Evolutionary conservation across 257 asterid species (phyloP), one percentile per base, ranked within the genome.

Genomic region (Solanum ossicruentum): DNA sequence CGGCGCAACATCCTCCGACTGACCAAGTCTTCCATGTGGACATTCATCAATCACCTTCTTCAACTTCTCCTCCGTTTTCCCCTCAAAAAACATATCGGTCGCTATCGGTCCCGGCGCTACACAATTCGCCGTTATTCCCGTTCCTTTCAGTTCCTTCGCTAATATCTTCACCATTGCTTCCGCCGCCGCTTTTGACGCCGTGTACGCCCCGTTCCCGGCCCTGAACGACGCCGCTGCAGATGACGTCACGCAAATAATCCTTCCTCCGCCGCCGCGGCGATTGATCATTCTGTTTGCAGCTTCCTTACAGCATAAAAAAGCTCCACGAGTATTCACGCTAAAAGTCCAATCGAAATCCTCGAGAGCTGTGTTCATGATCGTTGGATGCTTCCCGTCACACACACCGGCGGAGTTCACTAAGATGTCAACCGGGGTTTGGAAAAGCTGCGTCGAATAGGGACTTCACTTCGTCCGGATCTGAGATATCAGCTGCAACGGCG

Each of bases 71-170:
- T 93, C 95, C 65, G 88, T 88, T 80, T 91, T 91, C 15, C 98
- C 95, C 0, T 89, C 89, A 49, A 20, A 93, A 86, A 93, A 92
- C 86, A 93, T 81, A 20, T 93, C 95, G 81, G 97, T 89, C n/a
- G 94, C 95, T 16, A 92, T 82, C 0, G 97, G 91, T 75, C 94
- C 93, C 2, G 95, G 97, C 28, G 93, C 95, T 78, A 93, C 93
- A 69, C 89, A 88, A 39, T 92, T 92, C 12, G 93, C 97, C 23
- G 97, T 92, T 54, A 93, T 92, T 82, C 91, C 90, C 23, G 90
- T 92, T 54, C 97, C 98, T 77, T 90, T 91, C 63, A 93, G 61
- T 86, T 94, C 98, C 93, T 93, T 94, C 9, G 95, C 97, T 81
- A 84, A 85, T 32, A 91, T 88, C 90, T 90, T 93, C 73, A 91